Conservation (phyloP, 441 rosid species). For the Kokia cookei region DNA sequence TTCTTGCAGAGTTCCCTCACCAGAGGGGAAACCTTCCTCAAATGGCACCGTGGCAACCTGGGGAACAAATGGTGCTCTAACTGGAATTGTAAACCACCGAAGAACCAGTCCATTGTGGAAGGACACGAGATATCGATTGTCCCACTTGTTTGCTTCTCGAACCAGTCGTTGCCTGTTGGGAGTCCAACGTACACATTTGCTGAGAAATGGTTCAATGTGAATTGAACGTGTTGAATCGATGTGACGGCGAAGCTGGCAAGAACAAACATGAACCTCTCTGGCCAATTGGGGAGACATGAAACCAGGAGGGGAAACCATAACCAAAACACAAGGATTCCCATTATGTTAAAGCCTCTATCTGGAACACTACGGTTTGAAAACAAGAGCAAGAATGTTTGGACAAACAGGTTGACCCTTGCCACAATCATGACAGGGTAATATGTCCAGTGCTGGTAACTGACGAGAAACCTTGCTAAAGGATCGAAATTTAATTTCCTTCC, state of each 20-base stretch:
- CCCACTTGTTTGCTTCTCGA: constrained; percentile 84
- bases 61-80: constrained; percentile 95
- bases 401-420: constrained; percentile 63
- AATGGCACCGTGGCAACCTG: constrained; percentile 69
- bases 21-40: constrained; percentile 66
- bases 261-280: constrained; percentile 67
- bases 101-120: constrained; percentile 86
- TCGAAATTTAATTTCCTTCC: constrained; percentile 61
- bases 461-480: constrained; percentile 48
- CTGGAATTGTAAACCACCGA: constrained; percentile 92
- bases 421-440: constrained; percentile 85
- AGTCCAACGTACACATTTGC: constrained; percentile 72
- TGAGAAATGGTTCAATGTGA: constrained; percentile 80
- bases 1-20: constrained; percentile 84
- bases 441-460: constrained; percentile 78
- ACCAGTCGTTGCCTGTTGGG: constrained; percentile 82
- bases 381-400: constrained; percentile 67
- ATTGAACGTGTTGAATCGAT: constrained; percentile 75
- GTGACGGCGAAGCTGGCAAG: constrained; percentile 65
- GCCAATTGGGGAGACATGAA: constrained; percentile 70
- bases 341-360: constrained; percentile 60
- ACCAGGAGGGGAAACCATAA: constrained; percentile 89
- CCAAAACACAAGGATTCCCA: constrained; percentile 76
- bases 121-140: constrained; percentile 72
- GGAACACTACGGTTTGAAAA: constrained; percentile 49